Base-by-base conservation (phyloP, 768 basidiomycete species). In the Clitopilus hobsonii region DNA sequence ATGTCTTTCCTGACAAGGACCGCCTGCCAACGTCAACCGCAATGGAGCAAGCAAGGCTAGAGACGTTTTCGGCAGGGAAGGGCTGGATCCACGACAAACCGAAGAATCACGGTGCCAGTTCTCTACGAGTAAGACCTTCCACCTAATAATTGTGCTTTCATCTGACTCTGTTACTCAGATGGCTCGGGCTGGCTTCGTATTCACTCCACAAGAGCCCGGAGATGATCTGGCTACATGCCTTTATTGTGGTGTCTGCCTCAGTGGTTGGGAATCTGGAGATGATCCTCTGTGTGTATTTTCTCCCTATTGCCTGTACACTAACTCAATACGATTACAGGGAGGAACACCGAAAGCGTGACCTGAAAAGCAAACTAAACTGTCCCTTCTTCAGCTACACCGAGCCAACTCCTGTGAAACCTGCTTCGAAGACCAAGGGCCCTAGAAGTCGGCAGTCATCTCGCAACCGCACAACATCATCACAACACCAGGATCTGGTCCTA, bases 171-270 rank as follows among this genome's bases (percentile, higher is more conserved):
- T 13, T 51, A 54, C 47, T 18, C 59, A 94, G 94, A 86, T 98
- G 82, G 89, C 94, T 0, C 83, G 82, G 60, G 93, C 94, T 2
- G 95, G 95, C 6, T 97, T 96, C 64, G 80, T 91, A 0, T 91
- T 80, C 65, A 86, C 85, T 0, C 90, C 93, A 1, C 81, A 85
- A 54, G 69, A 74, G 11, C 62, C 74, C 1, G 86, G 79, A 3
- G 88, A 91, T 60, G 95, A 98, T 67, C 82, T 85, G 1, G 92
- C 84, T 0, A 85, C 85, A 0, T 98, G 95, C 69, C 74, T 94
- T 4, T 94, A 94, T 64, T 98, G 95, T 66, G 76, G 85, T 41
- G 74, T 87, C 28, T 78, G 84, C 1, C 80, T 96, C 2, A 85
- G 85, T 53, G 92, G 90, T 1, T 98, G 95, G 95, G 91, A 94